Base-by-base conservation (phyloP, 129 eudicot genomes). In the Artemisia tridentata region DNA sequence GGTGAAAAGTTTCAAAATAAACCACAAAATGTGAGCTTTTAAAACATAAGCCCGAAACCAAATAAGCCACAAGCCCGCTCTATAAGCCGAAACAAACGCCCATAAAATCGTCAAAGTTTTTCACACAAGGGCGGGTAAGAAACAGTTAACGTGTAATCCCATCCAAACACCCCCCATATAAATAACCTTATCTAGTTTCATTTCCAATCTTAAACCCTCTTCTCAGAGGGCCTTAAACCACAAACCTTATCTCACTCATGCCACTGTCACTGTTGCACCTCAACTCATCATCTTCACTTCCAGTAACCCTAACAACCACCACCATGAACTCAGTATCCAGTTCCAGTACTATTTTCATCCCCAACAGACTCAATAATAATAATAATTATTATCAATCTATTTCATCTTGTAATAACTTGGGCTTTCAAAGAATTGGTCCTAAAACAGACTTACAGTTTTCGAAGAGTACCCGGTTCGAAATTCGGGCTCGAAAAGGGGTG, bases 401-500 rank as follows among this genome's bases (percentile, higher is more conserved):
- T 11, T 72, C 81, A 8, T 57, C 82, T 20, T 68, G 83, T 48
- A 68, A 47, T 67, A 75, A 72, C 70, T 16, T 77, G 16, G 77
- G 80, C 73, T 76, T 79, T 55, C 79, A 80, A 1, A 65, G 5
- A 54, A 0, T 31, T 31, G 45, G 45, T 38, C 8, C 45, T 38
- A 38, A 38, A 6, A 7, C 18, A 1, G 56, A 51, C 25, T 17
- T 55, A 14, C 76, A 15, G 0, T 1, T 65, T 56, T 49, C 61
- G 0, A 7, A 60, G 31, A 76, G 67, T 23, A 63, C 51, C 46
- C 72, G 74, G 55, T 81, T 82, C 21, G 78, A 63, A 16, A 72
- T 45, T 58, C 76, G 81, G 79, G 85, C 82, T 58, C 69, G 80
- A 15, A 87, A 75, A 82, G 84, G 97, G 63, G 64, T 93, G 66